Percentiles rank a stretch among this genome's conserved stretches.
Evolutionary conservation across 1,139 yeast species (phyloP).

Genomic region (Zhuliangozyma parablackwelliae): DNA sequence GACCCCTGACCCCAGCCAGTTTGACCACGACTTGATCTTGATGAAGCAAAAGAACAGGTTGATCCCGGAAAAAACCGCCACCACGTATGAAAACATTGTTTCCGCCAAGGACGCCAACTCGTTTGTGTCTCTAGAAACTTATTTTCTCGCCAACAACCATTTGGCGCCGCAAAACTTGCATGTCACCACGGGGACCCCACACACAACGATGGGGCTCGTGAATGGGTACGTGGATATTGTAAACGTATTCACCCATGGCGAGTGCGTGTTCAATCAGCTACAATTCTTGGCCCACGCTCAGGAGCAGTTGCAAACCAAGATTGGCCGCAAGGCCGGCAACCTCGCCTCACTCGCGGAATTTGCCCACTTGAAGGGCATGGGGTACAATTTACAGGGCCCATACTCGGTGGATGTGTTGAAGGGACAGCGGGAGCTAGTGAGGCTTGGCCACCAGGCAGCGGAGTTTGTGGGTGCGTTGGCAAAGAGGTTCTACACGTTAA

Average conservation of each 20-base stretch:
- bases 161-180: no score
- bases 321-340: constrained; percentile 1
- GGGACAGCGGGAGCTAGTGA: constrained; percentile 15
- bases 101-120: constrained; percentile 27
- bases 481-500: constrained; percentile 22
- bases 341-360: constrained; percentile 11
- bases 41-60: constrained; percentile 35
- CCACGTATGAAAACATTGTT: constrained; percentile 31
- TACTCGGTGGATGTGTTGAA: constrained; percentile 13
- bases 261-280: constrained; percentile 33
- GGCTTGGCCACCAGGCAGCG: constrained; percentile 11
- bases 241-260: constrained; percentile 19
- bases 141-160: constrained; percentile 29
- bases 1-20: constrained; percentile 9
- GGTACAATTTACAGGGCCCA: constrained; percentile 36
- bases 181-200: constrained; percentile 2
- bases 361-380: constrained; percentile 27
- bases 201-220: constrained; percentile 22
- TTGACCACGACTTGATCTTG: constrained; percentile 18
- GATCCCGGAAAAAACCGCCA: constrained; percentile 33
- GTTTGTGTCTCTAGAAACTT: constrained; percentile 16
- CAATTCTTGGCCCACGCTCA: constrained; percentile 23
- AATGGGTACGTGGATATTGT: constrained; percentile 26
- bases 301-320: constrained; percentile 2
- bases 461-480: constrained; percentile 14